A percentile compares a stretch with the other conserved stretches of the same genome.
These are phyloP conservation scores for Mycena polygramma DNA, from an alignment of 768 basidiomycete species.

Conservation along the genomic window DNA sequence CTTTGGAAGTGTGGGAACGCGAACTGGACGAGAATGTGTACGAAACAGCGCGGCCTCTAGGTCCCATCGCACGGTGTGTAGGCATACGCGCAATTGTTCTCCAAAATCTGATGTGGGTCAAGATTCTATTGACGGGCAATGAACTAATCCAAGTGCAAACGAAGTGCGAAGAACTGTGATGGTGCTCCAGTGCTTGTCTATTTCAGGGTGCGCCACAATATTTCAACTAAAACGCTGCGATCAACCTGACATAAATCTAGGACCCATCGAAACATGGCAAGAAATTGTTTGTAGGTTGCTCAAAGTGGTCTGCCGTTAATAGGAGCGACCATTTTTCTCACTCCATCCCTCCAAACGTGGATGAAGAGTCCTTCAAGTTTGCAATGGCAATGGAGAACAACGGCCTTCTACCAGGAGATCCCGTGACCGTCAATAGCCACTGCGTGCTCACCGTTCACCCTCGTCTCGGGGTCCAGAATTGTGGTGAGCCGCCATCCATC, in stretches of 20 bases:
- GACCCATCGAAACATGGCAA: constrained; percentile 4
- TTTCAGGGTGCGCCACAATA: constrained; percentile 6
- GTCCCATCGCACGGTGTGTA: constrained; percentile 15
- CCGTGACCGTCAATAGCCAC: neutral
- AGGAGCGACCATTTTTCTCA: neutral
- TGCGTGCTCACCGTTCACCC: constrained; percentile 25
- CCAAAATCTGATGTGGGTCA: neutral
- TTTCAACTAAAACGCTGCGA: neutral
- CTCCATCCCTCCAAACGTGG: constrained; percentile 2
- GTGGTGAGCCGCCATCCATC: neutral
- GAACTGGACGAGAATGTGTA: constrained; percentile 23
- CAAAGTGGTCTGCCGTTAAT: too few relatives aligned
- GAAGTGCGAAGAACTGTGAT: constrained; percentile 24
- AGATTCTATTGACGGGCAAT: constrained; percentile 15
- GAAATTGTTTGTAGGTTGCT: too few relatives aligned
- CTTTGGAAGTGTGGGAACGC: constrained; percentile 17
- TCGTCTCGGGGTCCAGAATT: constrained; percentile 7
- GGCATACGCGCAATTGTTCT: neutral
- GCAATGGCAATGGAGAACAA: constrained; percentile 17
- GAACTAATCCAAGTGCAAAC: neutral
- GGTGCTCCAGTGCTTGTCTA: constrained; percentile 10
- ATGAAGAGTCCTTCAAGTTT: constrained; percentile 4
- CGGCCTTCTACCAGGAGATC: constrained; percentile 3
- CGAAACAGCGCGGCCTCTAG: neutral
- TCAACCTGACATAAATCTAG: neutral